Percentiles rank a stretch among this genome's conserved stretches.
These are phyloP conservation scores for Mycocentrospora acerina DNA, from an alignment of 2,329 filamentous ascomycete genomes.

Conservation along the genomic window DNA sequence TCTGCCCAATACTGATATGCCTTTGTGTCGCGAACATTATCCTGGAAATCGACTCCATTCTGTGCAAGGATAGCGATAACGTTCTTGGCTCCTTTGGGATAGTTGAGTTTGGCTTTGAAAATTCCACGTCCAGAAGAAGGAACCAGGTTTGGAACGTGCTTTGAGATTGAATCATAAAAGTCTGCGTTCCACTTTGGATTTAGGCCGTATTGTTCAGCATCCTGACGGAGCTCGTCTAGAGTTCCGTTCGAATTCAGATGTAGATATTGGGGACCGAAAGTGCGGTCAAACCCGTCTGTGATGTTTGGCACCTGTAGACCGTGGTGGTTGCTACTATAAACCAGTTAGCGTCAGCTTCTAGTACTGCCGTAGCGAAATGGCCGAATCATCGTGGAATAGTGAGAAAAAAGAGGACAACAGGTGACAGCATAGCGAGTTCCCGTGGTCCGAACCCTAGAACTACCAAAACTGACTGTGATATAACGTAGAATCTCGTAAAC, in stretches of 20 bases:
- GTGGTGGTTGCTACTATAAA: slow-evolving; percentile 55
- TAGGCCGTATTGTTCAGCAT: slow-evolving; percentile 55
- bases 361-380: no score
- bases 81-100: slow-evolving; percentile 54
- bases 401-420: no score
- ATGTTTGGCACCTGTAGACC: slow-evolving; percentile 65
- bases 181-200: slow-evolving; percentile 57
- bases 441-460: no score
- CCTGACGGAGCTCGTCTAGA: slow-evolving; percentile 49
- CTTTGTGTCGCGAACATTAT: slow-evolving; percentile 56
- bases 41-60: slow-evolving; percentile 57
- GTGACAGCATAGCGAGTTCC: no score
- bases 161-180: slow-evolving; percentile 64
- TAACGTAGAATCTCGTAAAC: no score
- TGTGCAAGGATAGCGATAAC: slow-evolving; percentile 58
- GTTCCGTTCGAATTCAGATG: slow-evolving; percentile 60
- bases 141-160: slow-evolving; percentile 60
- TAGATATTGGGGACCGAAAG: slow-evolving; percentile 64
- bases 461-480: no score
- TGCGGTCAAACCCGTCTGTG: slow-evolving; percentile 48
- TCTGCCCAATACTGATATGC: slow-evolving; percentile 63
- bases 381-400: no score
- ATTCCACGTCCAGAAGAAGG: slow-evolving; percentile 53
- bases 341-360: no score
- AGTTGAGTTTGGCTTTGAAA: slow-evolving; percentile 52